A percentile compares a stretch with the other conserved stretches of the same genome.
Evolutionary conservation across 2,329 filamentous ascomycete species (phyloP).

Genomic region (Pseudogymnoascus sp.): DNA sequence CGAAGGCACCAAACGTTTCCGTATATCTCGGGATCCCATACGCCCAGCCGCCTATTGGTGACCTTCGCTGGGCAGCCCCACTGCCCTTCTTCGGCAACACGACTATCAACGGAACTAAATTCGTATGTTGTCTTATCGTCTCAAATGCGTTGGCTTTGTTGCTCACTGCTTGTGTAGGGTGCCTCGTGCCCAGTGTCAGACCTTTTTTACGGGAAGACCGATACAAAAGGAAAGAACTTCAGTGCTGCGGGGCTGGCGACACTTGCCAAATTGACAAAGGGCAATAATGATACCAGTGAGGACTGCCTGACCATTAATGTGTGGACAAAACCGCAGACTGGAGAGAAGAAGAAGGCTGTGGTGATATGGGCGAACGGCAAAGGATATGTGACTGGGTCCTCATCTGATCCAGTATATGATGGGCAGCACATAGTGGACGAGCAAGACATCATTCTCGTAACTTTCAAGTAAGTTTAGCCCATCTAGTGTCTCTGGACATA

Average conservation of each 20-base stretch:
- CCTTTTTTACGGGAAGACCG: background rate
- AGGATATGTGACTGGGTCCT: conserved; percentile 33
- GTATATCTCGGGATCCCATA: conserved; percentile 42
- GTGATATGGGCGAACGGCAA: conserved; percentile 40
- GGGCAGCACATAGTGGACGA: conserved; percentile 37
- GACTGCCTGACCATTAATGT: conserved; percentile 26
- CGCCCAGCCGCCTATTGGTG: conserved; percentile 42
- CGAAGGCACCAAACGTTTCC: conserved; percentile 14
- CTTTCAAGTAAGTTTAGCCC: conserved; percentile 37
- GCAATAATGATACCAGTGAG: conserved; percentile 14
- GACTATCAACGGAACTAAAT: background rate
- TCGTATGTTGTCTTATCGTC: conserved; percentile 1
- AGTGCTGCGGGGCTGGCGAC: conserved; percentile 18
- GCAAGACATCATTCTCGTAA: conserved; percentile 39
- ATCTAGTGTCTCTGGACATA: conserved; percentile 18
- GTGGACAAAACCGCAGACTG: conserved; percentile 17
- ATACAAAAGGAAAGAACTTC: conserved; percentile 16
- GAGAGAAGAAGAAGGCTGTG: conserved; percentile 32
- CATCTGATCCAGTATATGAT: conserved; percentile 34
- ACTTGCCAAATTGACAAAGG: conserved; percentile 10
- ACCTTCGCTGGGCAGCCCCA: conserved; percentile 32
- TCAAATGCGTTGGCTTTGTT: conserved; percentile 7
- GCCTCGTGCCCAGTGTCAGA: background rate
- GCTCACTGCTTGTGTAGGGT: background rate
- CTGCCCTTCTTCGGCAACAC: conserved; percentile 13